Base-by-base conservation (phyloP, 192 early-diverging fungal species). In the Entophlyctis helioformis region DNA sequence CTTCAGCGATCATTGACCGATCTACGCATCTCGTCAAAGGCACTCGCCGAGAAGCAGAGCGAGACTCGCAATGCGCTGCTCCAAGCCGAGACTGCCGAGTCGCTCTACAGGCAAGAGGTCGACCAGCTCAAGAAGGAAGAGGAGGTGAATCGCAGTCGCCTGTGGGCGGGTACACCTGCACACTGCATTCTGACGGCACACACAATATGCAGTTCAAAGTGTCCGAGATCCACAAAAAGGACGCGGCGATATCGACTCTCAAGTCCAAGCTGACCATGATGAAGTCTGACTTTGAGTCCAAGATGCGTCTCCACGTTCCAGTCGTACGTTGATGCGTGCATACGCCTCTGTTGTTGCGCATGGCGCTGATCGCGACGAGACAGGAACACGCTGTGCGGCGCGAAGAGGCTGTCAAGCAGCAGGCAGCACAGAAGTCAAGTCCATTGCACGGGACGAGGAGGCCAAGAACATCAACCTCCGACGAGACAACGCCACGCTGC, bases 61-160 rank as follows among this genome's bases (percentile, higher is more conserved):
- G 58, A 62, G n/a, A 42, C 55, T 9, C 32, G 60, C 6, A 48
- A 47, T 43, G 40, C 53, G 20, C 48, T 69, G 13, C 55, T 63
- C 20, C 63, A 69, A 40, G 54, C 67, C 4, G 63, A 69, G 37
- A 61, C 67, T 11, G 67, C 67, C 15, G 67, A 69, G 46, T 69
- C 67, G 4, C 43, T 69, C 19, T 69, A 69, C 43, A 39, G 46
- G 32, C 62, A 69, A 42, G 63, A 69, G 36, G 46, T 66, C 23
- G 58, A 70, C 31, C 57, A 61, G 38, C 48, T 67, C 25, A 53
- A 39, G 37, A 67, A 63, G 42, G 48, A 59, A 15, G 56, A 69
- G 27, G 41, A 50, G 38, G 62, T 68, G 46, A n/a, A n/a, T n/a
- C n/a, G n/a, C n/a, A n/a, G n/a, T n/a, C n/a, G n/a, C n/a, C n/a